Conservation (phyloP, 495 filamentous ascomycete species). For the Neurospora sp. region DNA sequence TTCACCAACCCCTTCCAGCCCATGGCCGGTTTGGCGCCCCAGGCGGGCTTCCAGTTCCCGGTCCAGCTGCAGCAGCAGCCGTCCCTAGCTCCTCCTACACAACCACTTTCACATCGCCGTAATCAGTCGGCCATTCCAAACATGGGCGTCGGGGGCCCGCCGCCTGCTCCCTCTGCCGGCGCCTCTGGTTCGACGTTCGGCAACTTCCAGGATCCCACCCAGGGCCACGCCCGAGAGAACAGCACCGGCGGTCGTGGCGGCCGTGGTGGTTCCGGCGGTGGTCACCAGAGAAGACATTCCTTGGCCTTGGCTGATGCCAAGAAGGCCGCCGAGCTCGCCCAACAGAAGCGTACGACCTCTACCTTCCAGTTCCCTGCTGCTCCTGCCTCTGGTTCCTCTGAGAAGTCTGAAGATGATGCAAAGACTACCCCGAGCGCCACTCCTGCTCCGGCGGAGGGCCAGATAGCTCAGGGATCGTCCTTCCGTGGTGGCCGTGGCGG, state of each 20-base stretch:
- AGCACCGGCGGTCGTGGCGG: conserved; percentile 55
- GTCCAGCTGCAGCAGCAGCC: conserved; percentile 64
- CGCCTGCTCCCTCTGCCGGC: conserved; percentile 92
- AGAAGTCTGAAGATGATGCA: conserved; percentile 46
- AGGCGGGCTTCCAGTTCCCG: conserved; percentile 84
- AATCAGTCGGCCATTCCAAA: conserved; percentile 96
- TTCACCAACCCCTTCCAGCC: conserved; percentile 55
- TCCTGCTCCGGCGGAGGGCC: conserved; percentile 34
- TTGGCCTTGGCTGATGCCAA: conserved; percentile 91
- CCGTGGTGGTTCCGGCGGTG: conserved; percentile 61
- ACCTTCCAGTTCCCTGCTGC: conserved; percentile 92
- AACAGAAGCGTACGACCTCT: conserved; percentile 89
- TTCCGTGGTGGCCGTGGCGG: conserved; percentile 36
- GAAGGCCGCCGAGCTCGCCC: conserved; percentile 92
- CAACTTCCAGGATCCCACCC: conserved; percentile 54
- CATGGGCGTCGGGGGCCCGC: conserved; percentile 76
- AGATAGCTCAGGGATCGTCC: conserved; percentile 38
- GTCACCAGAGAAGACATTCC: conserved; percentile 91
- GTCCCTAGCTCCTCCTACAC: conserved; percentile 65
- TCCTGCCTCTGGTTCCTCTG: conserved; percentile 43
- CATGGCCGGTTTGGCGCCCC: conserved; percentile 71
- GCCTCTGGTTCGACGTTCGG: conserved; percentile 74
- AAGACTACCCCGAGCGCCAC: conserved; percentile 24
- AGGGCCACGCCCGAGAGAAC: conserved; percentile 60
- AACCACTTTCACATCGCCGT: conserved; percentile 82